phyloP scores from a whole-genome alignment of 2,329 filamentous ascomycete genomes.

The Blastomyces percursus region DNA sequence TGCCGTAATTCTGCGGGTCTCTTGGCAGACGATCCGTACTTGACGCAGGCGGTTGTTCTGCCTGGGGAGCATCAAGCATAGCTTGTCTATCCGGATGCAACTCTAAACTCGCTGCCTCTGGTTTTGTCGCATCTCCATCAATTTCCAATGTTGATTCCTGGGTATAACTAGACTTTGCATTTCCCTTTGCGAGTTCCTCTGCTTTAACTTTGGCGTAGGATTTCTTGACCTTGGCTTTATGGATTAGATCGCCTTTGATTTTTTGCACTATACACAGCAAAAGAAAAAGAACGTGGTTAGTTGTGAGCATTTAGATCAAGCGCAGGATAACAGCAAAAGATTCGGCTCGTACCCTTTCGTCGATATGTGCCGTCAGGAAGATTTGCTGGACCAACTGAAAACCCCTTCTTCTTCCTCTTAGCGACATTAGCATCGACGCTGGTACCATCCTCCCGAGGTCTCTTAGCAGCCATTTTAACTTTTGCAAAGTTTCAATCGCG shows the following conservation, averaged over 20 bases:
- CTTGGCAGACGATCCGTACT: conserved; percentile 16
- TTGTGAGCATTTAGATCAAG: background rate
- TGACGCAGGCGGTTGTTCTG: conserved; percentile 7
- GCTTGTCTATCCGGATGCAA: conserved; percentile 52
- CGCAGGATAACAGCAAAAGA: background rate
- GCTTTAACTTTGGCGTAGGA: conserved; percentile 80
- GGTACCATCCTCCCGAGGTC: conserved; percentile 13
- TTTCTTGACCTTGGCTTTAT: conserved; percentile 89
- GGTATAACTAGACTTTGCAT: conserved; percentile 25
- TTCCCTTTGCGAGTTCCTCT: conserved; percentile 35
- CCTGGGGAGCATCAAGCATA: conserved; percentile 42
- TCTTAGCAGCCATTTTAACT: conserved; percentile 13
- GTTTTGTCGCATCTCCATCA: conserved; percentile 15
- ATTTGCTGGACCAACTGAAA: conserved; percentile 79
- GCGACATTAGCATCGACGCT: conserved; percentile 2
- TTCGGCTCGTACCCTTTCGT: conserved; percentile 52
- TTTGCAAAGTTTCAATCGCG: background rate
- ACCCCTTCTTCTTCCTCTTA: conserved; percentile 56
- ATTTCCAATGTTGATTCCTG: conserved; percentile 23
- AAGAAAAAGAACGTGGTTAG: conserved; percentile 3
- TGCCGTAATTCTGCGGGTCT: conserved; percentile 20
- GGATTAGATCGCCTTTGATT: conserved; percentile 79
- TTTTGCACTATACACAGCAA: conserved; percentile 53
- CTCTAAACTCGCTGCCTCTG: conserved; percentile 35
- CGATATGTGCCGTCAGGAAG: conserved; percentile 80